These are phyloP conservation scores for Polyporus tsugae DNA, from an alignment of 1,284 basidiomycete species.

Conservation along the genomic window DNA sequence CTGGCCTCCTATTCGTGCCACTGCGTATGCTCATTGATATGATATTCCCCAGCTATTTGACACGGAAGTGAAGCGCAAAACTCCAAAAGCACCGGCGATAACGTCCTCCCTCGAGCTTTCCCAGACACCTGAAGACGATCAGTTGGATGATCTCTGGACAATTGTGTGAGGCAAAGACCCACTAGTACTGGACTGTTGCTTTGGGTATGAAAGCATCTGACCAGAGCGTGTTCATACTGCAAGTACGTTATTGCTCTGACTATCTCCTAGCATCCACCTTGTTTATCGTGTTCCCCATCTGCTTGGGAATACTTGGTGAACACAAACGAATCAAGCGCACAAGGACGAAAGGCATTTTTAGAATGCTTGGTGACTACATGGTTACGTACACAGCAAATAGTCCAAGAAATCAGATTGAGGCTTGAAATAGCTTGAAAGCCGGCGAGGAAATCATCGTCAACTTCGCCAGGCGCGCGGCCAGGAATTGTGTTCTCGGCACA, in stretches of 20 bases:
- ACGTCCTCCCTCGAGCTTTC: conserved; percentile 20
- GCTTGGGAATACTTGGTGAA: too few species aligned
- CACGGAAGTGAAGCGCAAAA: conserved; percentile 82
- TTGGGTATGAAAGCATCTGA: neutral
- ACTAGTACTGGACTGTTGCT: neutral
- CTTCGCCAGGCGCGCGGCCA: neutral
- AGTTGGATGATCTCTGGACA: conserved; percentile 28
- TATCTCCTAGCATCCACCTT: too few species aligned
- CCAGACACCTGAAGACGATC: conserved; percentile 21
- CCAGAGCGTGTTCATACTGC: too few species aligned
- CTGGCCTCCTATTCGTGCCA: conserved; percentile 1
- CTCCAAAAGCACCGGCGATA: conserved; percentile 81
- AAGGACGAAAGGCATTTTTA: too few species aligned
- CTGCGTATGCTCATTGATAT: neutral
- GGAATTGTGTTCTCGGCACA: neutral
- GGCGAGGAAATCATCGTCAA: neutral
- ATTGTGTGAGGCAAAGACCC: conserved; percentile 12
- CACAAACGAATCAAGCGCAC: too few species aligned
- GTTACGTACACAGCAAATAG: neutral
- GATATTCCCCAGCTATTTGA: conserved; percentile 76
- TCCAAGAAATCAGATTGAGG: neutral
- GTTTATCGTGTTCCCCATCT: too few species aligned
- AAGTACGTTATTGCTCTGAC: too few species aligned
- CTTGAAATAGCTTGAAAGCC: neutral
- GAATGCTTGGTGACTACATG: too few species aligned